Base-by-base conservation (phyloP, 2,329 filamentous ascomycete genomes). In the Pezicula neosporulosa region DNA sequence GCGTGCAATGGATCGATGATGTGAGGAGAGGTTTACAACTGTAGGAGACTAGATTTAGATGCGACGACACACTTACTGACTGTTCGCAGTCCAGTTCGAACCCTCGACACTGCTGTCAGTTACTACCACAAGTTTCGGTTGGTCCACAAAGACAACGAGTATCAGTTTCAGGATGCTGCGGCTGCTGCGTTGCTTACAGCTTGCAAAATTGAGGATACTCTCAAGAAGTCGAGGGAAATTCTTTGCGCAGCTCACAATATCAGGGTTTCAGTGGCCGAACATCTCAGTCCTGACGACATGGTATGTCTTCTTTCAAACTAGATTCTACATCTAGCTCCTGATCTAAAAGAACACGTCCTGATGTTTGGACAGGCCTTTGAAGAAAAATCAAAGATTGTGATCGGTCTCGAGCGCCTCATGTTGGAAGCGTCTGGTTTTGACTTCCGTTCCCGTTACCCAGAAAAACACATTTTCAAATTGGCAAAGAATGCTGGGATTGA, bases 131-230 rank as follows among this genome's bases (percentile, higher is more conserved):
- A 91, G 60, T 97, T 97, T 68, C 86, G 93, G 30, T 79, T 97
- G 48, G 82, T 87, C 43, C 91, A 96, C 64, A 81, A 85, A n/a
- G 90, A 92, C 60, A 83, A 77, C 58, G 91, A 96, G 63, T 96
- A 96, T 70, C 89, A 88, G 67, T 91, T 85, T 57, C 71, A 90
- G 68, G 93, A 97, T 66, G 92, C 90, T 2, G 90, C 93, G 0
- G 82, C 94, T 6, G 90, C 94, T 1, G 87, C 90, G 21, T 75
- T 99, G 8, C 93, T 97, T 64, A 89, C 92, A 3, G 92, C 92
- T 2, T 97, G 93, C 77, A 99, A 99, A 73, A 91, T 95, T 43
- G 94, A 99, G 70, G 94, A 99, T 69, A 99, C 94, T 0, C 81
- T 97, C 59, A 99, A 99, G 73, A 97, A 97, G 74, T 96, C 90